phyloP scores from a whole-genome alignment of 192 early-diverging fungal genomes.

The Obelidium mucronatum region DNA sequence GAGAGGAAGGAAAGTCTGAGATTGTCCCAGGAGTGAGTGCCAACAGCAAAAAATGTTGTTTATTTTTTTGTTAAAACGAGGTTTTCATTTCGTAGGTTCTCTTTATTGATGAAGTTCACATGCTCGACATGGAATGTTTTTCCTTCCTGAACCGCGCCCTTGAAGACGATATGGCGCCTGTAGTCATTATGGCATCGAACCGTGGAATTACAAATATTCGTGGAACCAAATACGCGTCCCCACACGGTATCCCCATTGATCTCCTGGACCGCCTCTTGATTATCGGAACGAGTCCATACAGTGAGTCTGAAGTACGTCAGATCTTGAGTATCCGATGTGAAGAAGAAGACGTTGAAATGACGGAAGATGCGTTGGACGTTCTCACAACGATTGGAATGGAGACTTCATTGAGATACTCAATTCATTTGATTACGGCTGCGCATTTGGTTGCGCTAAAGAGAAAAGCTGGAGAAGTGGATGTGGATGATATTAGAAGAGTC shows the following conservation, averaged over 20 bases:
- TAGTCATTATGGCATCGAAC: conserved; percentile 99
- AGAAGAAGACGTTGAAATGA: conserved; percentile 93
- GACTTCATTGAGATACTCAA: conserved; percentile 94
- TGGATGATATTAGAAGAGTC: conserved; percentile 92
- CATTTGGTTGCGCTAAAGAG: conserved; percentile 89
- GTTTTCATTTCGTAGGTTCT: conserved; percentile 59
- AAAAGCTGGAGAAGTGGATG: conserved; percentile 89
- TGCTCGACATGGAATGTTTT: conserved; percentile 99
- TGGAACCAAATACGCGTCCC: conserved; percentile 95
- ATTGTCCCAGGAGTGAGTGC: conserved; percentile 90
- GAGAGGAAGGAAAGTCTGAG: conserved; percentile 98
- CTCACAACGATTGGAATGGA: conserved; percentile 93
- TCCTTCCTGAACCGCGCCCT: conserved; percentile 98
- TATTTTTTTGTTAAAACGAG: conserved; percentile 13
- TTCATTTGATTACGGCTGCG: conserved; percentile 97
- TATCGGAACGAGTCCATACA: conserved; percentile 90
- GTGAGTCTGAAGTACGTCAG: conserved; percentile 82
- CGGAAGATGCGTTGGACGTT: conserved; percentile 90
- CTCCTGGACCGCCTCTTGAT: conserved; percentile 94
- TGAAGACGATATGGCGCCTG: conserved; percentile 94
- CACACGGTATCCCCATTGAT: conserved; percentile 97
- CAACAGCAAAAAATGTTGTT: conserved; percentile 2
- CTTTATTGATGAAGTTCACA: conserved; percentile 99
- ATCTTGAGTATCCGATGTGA: conserved; percentile 87
- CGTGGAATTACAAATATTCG: conserved; percentile 94